Conservation (phyloP, 352 stramenopile genomes). For the Globisporangium lucens region DNA sequence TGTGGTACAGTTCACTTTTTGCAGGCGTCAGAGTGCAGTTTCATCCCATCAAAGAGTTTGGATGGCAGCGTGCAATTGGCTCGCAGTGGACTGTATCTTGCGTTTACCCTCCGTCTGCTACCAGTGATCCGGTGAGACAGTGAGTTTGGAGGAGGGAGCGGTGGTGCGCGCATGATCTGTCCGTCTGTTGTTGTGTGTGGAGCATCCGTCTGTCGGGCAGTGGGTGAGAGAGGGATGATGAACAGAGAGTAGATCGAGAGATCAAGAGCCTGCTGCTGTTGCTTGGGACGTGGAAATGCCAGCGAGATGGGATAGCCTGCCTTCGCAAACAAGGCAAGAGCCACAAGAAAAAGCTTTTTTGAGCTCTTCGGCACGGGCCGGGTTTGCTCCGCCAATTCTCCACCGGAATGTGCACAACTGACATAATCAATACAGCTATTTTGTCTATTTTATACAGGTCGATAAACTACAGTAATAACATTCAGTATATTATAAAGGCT, state of each 20-base stretch:
- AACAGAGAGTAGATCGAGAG: neutral
- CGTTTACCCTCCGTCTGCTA: neutral
- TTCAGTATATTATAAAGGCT: neutral
- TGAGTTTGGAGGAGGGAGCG: neutral
- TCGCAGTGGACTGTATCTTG: neutral
- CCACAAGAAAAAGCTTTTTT: conserved; percentile 10
- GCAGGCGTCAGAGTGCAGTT: neutral
- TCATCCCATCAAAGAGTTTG: neutral
- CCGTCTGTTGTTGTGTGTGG: neutral
- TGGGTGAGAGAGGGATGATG: neutral
- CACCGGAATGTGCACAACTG: neutral
- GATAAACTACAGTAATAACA: neutral
- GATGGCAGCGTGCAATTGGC: neutral
- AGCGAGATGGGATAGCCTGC: neutral
- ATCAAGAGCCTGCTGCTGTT: neutral
- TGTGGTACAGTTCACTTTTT: neutral
- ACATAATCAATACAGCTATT: neutral
- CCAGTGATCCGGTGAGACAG: neutral
- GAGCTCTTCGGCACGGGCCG: conserved; percentile 6
- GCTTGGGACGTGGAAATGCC: conserved; percentile 5
- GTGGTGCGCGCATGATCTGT: neutral
- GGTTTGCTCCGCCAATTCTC: neutral
- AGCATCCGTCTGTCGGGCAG: neutral
- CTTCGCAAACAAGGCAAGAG: too few relatives aligned
- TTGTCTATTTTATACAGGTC: neutral